Evolutionary conservation across 805 yeast species (phyloP), one percentile per base, ranked within the genome.

Genomic region (Saccharomyces mikatae): DNA sequence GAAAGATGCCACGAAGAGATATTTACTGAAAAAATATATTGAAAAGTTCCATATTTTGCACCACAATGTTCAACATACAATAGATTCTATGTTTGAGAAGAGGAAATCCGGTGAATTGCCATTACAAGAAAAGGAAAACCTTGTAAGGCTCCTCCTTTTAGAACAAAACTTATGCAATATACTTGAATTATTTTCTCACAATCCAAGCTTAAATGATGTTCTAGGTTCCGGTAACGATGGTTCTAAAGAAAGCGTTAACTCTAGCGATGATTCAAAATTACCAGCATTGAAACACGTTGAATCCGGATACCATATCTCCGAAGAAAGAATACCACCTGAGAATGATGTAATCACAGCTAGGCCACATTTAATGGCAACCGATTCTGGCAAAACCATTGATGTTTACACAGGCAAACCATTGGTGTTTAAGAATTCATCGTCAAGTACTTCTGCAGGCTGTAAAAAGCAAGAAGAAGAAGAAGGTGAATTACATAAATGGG

Each of bases 401-500:
- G 77, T 81, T 58, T 71, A 77, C 30, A 86, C 92, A 0, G 94
- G 94, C 51, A 75, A 83, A 59, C 89, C 92, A 1, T 83, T 86
- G 21, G 71, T 85, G 58, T 78, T 84, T 70, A 77, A 85, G 61
- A 80, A 84, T 4, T 72, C 80, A 14, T 83, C 89, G 0, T 87
- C 81, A 59, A 82, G 85, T 1, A 80, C 87, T 0, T 81, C 86
- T 1, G 62, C 72, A 3, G 84, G 86, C 61, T 87, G 90, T 10
- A 85, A 83, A 68, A 56, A 52, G 14, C 88, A 86, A 68, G 96
- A 89, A 65, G 83, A 82, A 56, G 97, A 90, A 66, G 97, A 90
- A 73, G 97, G 96, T 61, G 96, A 87, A 64, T 78, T 89, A 59
- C 96, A 88, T 68, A 83, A 86, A 71, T 82, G 89, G 83, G 95